Base-by-base conservation (phyloP, 257 asterid species). In the Forsythia viridissima region DNA sequence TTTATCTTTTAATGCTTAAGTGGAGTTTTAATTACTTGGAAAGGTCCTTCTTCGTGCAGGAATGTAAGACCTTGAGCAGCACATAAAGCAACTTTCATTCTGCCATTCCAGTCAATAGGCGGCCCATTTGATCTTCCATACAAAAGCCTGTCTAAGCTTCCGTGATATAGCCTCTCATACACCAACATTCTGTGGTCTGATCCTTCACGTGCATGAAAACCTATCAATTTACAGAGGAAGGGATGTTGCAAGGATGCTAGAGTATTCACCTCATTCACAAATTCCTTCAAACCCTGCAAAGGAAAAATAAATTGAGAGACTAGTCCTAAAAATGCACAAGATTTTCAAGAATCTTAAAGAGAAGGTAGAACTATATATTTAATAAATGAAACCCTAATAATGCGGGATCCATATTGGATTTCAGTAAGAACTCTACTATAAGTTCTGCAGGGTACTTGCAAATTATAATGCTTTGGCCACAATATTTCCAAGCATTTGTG, bases 31-130 rank as follows among this genome's bases (percentile, higher is more conserved):
- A 46, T 72, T 80, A 93, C 98, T 96, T 94, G 98, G 84, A 94
- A 94, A 73, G 98, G 98, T 38, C 98, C 98, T 88, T 94, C 98
- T 85, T 94, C 98, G 10, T 94, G 98, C 80, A 94, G 87, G 84
- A 94, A 94, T 16, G 98, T 94, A n/a, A 94, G 89, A 80, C 96
- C 98, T 84, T 87, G 98, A 10, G 98, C 98, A 76, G 98, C 98
- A 86, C 97, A 92, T 44, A 87, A 82, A 77, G 96, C 97, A 77
- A 92, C 95, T 86, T 92, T 94, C 93, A 89, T 92, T 83, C 98
- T 88, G 80, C 94, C 87, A 86, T 91, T 92, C 98, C 98, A 94
- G 85, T 94, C 98, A 39, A 92, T 85, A 6, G 98, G 98, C 15
- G 98, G 98, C 73, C 98, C 98, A 77, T 91, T 94, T 16, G 98